These are phyloP conservation scores for Prunus davidiana DNA, from an alignment of 306 rosid genomes.

Conservation along the genomic window DNA sequence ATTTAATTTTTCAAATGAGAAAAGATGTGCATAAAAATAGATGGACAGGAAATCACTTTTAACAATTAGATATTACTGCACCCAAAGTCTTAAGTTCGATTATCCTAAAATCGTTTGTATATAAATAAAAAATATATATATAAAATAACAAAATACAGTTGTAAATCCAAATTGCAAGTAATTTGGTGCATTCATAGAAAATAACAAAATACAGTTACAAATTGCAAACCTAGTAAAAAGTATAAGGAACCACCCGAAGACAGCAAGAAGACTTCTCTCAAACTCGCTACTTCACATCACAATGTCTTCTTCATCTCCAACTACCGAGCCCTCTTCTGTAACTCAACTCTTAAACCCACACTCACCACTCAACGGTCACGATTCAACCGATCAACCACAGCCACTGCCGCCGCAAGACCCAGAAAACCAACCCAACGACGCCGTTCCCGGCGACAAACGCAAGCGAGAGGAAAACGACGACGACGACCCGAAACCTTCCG, in stretches of 20 bases:
- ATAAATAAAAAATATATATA: too few species aligned
- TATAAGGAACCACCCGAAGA: background rate
- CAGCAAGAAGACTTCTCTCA: background rate
- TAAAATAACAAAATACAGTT: background rate
- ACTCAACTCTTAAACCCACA: conserved; percentile 38
- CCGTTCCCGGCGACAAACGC: conserved; percentile 50
- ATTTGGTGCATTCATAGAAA: too few species aligned
- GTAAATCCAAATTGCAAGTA: background rate
- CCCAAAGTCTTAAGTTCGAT: too few species aligned
- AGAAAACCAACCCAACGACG: conserved; percentile 25
- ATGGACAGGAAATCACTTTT: too few species aligned
- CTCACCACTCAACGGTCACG: conserved; percentile 33
- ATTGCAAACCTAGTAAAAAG: background rate
- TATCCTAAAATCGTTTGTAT: too few species aligned
- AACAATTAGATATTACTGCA: too few species aligned
- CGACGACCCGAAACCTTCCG: conserved; percentile 19
- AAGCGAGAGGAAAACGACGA: conserved; percentile 50
- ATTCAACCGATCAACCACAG: conserved; percentile 16
- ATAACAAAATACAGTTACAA: background rate
- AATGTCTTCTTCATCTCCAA: conserved; percentile 66
- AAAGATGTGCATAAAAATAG: too few species aligned
- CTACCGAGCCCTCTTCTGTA: conserved; percentile 18
- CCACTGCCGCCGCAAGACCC: background rate
- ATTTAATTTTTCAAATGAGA: too few species aligned
- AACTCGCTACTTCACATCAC: background rate